These are phyloP conservation scores for Peronosclerospora sorghi DNA, from an alignment of 352 stramenopile genomes.

Conservation along the genomic window DNA sequence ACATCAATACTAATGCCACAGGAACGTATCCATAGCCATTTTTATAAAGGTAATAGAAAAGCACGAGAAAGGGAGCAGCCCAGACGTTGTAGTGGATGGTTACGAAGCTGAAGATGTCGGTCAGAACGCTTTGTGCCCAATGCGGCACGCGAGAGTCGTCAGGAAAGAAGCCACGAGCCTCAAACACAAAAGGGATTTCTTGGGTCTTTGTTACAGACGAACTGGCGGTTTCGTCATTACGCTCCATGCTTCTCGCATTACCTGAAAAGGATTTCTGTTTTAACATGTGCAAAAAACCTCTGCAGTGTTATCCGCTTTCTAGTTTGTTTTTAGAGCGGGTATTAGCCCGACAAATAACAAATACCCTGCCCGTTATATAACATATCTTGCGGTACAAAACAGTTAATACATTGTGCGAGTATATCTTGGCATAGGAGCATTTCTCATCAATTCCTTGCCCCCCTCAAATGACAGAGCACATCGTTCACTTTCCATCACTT, in stretches of 20 bases:
- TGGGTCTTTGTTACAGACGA: conserved; percentile 1
- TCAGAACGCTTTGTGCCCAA: conserved; percentile 31
- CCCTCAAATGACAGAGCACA: no score
- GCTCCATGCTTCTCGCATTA: background rate
- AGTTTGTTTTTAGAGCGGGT: no score
- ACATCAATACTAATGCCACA: conserved; percentile 42
- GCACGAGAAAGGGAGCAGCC: conserved; percentile 28
- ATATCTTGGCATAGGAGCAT: no score
- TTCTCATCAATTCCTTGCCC: no score
- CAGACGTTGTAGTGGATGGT: conserved; percentile 74
- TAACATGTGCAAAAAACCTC: background rate
- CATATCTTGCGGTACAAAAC: no score
- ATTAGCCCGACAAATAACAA: no score
- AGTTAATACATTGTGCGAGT: no score
- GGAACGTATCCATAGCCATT: conserved; percentile 42
- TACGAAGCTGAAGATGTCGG: conserved; percentile 45
- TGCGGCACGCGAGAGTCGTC: conserved; percentile 25
- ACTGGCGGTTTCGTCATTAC: background rate
- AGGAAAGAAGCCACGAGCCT: conserved; percentile 33
- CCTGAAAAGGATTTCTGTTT: no score
- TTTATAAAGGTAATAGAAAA: conserved; percentile 58
- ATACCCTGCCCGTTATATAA: no score
- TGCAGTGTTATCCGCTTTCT: no score
- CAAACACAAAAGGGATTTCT: conserved; percentile 28
- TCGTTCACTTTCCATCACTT: no score